Evolutionary conservation across 108 stramenopile genomes (phyloP), one percentile per base, ranked within the genome.

Genomic region (Nannochloropsis oceanica): DNA sequence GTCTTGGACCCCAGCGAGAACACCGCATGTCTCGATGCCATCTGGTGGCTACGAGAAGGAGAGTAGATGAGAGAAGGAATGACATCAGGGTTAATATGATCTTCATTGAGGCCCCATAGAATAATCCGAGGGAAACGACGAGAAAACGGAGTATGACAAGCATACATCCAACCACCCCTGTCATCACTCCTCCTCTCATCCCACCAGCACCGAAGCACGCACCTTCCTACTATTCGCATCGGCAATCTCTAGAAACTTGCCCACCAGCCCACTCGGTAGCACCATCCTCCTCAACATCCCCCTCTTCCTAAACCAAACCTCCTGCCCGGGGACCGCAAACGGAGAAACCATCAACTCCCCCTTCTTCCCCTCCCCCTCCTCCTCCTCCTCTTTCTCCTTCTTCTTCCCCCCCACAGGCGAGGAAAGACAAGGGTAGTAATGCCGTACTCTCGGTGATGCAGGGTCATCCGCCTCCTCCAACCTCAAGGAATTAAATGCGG

Each of bases 11-110:
- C 89, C 89, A 13, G 85, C 85, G n/a, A 89, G 85, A 13, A 89
- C 85, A 80, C 89, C 89, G 44, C 89, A 89, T 13, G 89, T 89
- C 85, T 89, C 89, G 50, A 89, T 88, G n/a, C 89, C 89, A 42
- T 87, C 24, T 12, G 84, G 87, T 12, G 24, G 43, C 13, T 20
- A 34, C 34, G 34, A 34, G 34, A 34, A 34, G 34, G 34, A 34
- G 34, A 34, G 34, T 34, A 34, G 34, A 34, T 34, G 34, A 34
- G 34, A 34, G 34, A 34, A 3, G 34, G 34, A 34, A 34, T 1
- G 34, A 34, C 34, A 34, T 1, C 1, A 34, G 2, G 34, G 34
- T 34, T 1, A 34, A 34, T 1, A 34, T 5, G 34, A 34, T 1
- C 34, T 22, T 46, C 43, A 24, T 84, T 87, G 87, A 34, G 34